Evolutionary conservation across 441 rosid species (phyloP).

Genomic region (Oxalis stricta): DNA sequence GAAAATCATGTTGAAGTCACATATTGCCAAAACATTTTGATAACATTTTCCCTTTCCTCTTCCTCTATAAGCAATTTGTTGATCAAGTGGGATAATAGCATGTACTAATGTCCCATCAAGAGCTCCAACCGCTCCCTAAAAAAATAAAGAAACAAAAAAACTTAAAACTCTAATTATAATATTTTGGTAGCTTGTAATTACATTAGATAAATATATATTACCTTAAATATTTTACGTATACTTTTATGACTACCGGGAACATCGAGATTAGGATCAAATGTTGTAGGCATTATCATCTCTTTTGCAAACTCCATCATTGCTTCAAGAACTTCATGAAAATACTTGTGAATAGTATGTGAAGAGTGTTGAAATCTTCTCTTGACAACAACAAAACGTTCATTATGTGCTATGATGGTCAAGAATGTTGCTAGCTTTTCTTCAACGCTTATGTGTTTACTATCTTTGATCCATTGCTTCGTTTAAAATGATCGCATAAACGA

Average conservation of each 20-base stretch:
- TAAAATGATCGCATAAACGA: no score
- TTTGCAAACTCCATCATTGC: not conserved
- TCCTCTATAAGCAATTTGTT: not conserved
- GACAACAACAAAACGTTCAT: not conserved
- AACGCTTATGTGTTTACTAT: not conserved
- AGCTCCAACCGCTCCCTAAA: not conserved
- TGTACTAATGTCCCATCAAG: not conserved
- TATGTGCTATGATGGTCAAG: not conserved
- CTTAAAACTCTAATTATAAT: not conserved
- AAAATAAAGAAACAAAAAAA: not conserved
- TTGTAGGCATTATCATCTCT: not conserved
- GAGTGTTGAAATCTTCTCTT: constrained; percentile 1
- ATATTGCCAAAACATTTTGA: not conserved
- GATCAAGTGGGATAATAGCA: not conserved
- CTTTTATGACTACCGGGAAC: not conserved
- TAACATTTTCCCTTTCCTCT: not conserved
- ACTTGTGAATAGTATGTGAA: not conserved
- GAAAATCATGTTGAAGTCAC: not conserved
- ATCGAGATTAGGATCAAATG: not conserved
- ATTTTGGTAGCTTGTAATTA: not conserved
- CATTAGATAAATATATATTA: not conserved
- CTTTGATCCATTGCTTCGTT: no score
- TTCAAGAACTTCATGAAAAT: not conserved
- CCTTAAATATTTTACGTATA: not conserved
- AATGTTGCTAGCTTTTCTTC: not conserved